Percentiles rank a stretch among this genome's conserved stretches.
These are phyloP conservation scores for Fusarium abutilonis DNA, from an alignment of 2,329 filamentous ascomycete species.

Conservation along the genomic window DNA sequence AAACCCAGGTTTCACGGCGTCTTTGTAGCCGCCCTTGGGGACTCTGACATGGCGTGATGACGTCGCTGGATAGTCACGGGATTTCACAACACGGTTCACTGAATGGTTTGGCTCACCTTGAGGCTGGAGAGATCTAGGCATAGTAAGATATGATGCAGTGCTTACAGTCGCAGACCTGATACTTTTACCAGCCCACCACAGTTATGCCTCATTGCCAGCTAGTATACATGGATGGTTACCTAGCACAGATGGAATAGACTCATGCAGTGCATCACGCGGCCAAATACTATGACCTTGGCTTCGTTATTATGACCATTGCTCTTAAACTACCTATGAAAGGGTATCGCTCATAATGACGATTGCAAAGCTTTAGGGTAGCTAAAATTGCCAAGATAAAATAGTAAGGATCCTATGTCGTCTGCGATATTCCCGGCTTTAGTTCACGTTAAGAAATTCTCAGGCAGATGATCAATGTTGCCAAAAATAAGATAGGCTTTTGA, in stretches of 20 bases:
- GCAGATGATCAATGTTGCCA: conserved; percentile 10
- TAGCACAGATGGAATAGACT: neutral
- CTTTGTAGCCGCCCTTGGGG: conserved; percentile 35
- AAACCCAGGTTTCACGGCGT: conserved; percentile 41
- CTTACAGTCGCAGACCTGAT: neutral
- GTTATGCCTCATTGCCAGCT: neutral
- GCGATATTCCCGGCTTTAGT: neutral
- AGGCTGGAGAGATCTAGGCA: conserved; percentile 13
- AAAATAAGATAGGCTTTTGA: conserved; percentile 27
- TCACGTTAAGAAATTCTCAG: neutral
- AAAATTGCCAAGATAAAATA: neutral
- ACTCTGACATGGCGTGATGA: conserved; percentile 28
- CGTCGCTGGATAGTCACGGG: conserved; percentile 39
- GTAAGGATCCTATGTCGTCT: neutral
- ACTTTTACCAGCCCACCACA: neutral
- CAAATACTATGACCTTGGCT: conserved; percentile 1
- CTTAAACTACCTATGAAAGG: conserved; percentile 4
- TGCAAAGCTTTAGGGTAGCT: conserved; percentile 18
- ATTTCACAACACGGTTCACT: conserved; percentile 21
- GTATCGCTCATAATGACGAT: neutral
- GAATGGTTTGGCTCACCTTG: conserved; percentile 15
- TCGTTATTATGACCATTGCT: conserved; percentile 9
- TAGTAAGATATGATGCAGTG: conserved; percentile 8
- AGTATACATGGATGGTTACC: neutral
- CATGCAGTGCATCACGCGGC: conserved; percentile 8